Conservation (phyloP, 2,329 filamentous ascomycete species). For the Colletotrichum horii region DNA sequence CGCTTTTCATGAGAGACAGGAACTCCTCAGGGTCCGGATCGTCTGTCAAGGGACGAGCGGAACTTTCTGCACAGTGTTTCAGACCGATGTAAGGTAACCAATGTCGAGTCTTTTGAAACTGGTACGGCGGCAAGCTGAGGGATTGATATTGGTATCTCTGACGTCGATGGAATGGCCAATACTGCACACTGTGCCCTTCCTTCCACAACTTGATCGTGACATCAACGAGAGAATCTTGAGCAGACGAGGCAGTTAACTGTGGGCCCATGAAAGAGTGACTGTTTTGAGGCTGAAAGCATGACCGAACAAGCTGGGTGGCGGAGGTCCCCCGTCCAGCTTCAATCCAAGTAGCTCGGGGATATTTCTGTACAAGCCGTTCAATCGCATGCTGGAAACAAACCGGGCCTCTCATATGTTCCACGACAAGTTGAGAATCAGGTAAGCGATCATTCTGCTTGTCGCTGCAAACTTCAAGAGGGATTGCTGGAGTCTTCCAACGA, state of each 20-base stretch:
- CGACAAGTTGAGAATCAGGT: slow-evolving; percentile 21
- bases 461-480: neutral
- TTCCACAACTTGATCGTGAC: slow-evolving; percentile 24
- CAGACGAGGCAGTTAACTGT: slow-evolving; percentile 3
- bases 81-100: slow-evolving; percentile 25
- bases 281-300: neutral
- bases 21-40: neutral
- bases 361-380: slow-evolving; percentile 25
- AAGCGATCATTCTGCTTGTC: slow-evolving; percentile 17
- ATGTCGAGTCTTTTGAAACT: slow-evolving; percentile 31
- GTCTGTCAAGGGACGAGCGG: rapidly evolving
- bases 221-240: neutral
- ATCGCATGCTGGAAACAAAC: slow-evolving; percentile 38
- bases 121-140: slow-evolving; percentile 30
- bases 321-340: slow-evolving; percentile 38
- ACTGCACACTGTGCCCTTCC: slow-evolving; percentile 17
- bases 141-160: slow-evolving; percentile 8
- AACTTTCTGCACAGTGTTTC: neutral
- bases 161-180: slow-evolving; percentile 28
- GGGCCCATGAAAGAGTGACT: neutral
- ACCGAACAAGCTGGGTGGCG: slow-evolving; percentile 33
- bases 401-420: slow-evolving; percentile 33
- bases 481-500: neutral
- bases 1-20: neutral
- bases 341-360: slow-evolving; percentile 31